Conservation (phyloP, 768 basidiomycete genomes). For the Termitomyces sp. region DNA sequence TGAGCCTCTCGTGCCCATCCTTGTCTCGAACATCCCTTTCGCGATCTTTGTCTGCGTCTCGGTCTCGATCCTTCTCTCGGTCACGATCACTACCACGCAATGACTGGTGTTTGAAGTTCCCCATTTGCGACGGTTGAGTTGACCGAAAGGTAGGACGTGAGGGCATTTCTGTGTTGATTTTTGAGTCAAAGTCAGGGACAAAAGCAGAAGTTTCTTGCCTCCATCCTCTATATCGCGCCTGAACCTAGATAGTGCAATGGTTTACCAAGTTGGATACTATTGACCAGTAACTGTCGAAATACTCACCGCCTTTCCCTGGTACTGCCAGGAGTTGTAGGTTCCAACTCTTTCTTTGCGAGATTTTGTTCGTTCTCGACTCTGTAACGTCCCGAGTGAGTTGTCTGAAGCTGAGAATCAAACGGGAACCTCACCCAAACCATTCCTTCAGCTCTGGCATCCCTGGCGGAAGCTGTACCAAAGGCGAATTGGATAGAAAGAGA, state of each 20-base stretch:
- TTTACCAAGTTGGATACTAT: slow-evolving; percentile 10
- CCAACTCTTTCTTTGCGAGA: slow-evolving; percentile 67
- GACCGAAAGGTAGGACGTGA: slow-evolving; percentile 71
- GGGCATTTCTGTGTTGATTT: slow-evolving; percentile 40
- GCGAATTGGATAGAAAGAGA: slow-evolving; percentile 69
- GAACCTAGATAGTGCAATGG: slow-evolving; percentile 47
- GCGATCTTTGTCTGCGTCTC: slow-evolving; percentile 44
- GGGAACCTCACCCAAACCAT: slow-evolving; percentile 78
- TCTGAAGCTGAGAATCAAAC: slow-evolving; percentile 14
- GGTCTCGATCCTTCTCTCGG: slow-evolving; percentile 47
- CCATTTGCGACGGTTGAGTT: slow-evolving; percentile 87
- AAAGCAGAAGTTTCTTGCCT: slow-evolving; percentile 39
- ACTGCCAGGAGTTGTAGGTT: slow-evolving; percentile 50
- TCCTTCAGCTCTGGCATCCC: slow-evolving; percentile 82
- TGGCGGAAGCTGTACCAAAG: slow-evolving; percentile 65
- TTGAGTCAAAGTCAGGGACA: not conserved
- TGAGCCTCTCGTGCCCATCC: slow-evolving; percentile 75
- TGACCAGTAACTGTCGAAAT: slow-evolving; percentile 7
- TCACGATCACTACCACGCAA: slow-evolving; percentile 65
- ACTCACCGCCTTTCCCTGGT: slow-evolving; percentile 69
- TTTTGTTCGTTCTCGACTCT: slow-evolving; percentile 65
- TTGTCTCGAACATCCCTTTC: slow-evolving; percentile 67
- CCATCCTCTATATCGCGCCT: slow-evolving; percentile 76
- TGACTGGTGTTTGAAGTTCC: slow-evolving; percentile 89
- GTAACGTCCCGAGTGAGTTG: slow-evolving; percentile 16